These are phyloP conservation scores for Aristolochia contorta DNA, from an alignment of 164 flowering plant genomes.

Conservation along the genomic window DNA sequence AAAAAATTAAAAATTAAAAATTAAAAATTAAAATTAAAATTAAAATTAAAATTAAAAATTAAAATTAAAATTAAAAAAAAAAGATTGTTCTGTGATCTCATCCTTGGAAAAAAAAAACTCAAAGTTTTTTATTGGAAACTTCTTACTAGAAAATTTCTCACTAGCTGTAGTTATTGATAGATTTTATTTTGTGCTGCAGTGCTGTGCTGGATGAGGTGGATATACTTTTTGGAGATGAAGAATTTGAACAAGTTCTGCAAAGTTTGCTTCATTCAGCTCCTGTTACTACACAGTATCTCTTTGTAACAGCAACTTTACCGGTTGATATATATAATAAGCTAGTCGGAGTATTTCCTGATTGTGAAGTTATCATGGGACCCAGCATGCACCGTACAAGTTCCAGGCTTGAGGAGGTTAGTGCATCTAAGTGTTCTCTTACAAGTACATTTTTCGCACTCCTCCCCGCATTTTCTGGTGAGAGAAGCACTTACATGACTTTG, in stretches of 20 bases:
- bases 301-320: slow-evolving; percentile 97
- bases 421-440: not conserved
- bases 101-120: too few relatives aligned
- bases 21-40: too few relatives aligned
- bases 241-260: slow-evolving; percentile 62
- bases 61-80: too few relatives aligned
- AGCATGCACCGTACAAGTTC: slow-evolving; percentile 83
- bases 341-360: slow-evolving; percentile 81
- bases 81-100: too few relatives aligned
- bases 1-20: too few relatives aligned
- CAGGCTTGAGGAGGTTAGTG: slow-evolving; percentile 85
- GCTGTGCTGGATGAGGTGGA: slow-evolving; percentile 93
- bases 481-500: too few relatives aligned
- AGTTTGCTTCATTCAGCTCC: slow-evolving; percentile 56
- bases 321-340: slow-evolving; percentile 73
- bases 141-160: too few relatives aligned
- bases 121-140: not conserved
- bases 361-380: slow-evolving; percentile 84
- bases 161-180: slow-evolving; percentile 2
- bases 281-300: slow-evolving; percentile 71
- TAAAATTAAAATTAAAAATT: too few relatives aligned
- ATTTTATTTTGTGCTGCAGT: slow-evolving; percentile 22
- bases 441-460: not conserved
- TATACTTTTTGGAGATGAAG: slow-evolving; percentile 78
- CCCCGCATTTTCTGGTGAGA: too few relatives aligned